A percentile compares a stretch with the other conserved stretches of the same genome.
These are phyloP conservation scores for Fagus sylvatica DNA, from an alignment of 306 rosid genomes.

Conservation along the genomic window DNA sequence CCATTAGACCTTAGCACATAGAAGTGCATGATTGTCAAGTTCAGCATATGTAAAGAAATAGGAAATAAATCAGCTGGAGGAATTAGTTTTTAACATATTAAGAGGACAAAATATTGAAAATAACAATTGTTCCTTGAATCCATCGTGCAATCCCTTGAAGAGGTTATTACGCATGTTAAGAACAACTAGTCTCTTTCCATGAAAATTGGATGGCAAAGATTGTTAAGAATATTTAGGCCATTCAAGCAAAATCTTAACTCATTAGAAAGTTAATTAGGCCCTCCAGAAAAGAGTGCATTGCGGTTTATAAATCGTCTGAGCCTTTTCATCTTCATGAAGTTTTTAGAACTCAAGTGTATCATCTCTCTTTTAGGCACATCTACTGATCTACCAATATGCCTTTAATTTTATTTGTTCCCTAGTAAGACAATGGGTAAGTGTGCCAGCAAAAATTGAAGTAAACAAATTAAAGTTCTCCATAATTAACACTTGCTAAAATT, in stretches of 20 bases:
- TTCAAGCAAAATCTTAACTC: no score
- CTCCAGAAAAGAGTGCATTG: no score
- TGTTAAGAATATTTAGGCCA: no score
- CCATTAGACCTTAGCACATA: no score
- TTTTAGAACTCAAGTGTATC: neutral
- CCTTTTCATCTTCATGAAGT: neutral
- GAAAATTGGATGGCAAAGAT: no score
- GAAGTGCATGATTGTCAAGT: neutral
- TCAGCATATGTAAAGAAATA: neutral
- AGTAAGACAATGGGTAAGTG: no score
- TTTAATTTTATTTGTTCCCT: neutral
- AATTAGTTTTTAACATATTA: neutral
- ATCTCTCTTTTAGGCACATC: neutral
- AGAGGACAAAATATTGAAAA: neutral
- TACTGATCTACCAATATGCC: neutral
- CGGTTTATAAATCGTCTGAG: neutral
- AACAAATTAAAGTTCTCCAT: neutral
- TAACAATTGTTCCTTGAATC: neutral
- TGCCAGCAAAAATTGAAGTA: neutral
- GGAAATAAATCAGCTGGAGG: neutral
- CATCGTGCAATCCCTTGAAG: neutral
- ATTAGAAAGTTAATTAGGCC: no score
- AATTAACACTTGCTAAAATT: neutral
- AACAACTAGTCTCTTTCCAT: no score
- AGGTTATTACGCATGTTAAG: neutral